Conservation (phyloP, 345 rosid species). For the Erucastrum elatum region DNA sequence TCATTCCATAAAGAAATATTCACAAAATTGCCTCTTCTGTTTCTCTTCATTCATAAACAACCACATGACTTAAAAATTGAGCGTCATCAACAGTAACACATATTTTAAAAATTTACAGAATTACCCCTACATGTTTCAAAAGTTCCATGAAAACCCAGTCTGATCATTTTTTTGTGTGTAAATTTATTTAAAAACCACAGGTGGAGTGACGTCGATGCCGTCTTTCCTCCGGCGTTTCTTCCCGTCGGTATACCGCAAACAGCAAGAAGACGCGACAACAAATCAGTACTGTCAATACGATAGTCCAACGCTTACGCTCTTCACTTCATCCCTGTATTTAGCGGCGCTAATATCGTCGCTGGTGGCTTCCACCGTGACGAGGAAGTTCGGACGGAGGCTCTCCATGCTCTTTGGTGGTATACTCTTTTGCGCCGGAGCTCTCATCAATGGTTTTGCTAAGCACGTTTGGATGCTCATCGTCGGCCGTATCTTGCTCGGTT, state of each 20-base stretch:
- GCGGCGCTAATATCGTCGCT: slow-evolving; percentile 82
- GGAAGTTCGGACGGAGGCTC: slow-evolving; percentile 67
- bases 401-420: slow-evolving; percentile 92
- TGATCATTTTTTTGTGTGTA: not conserved
- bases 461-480: slow-evolving; percentile 88
- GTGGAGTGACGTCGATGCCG: slow-evolving; percentile 92
- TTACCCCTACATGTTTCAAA: not conserved
- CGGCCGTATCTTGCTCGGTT: slow-evolving; percentile 89
- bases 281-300: slow-evolving; percentile 88
- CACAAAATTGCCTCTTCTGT: not conserved
- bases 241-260: slow-evolving; percentile 60
- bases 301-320: slow-evolving; percentile 66
- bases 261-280: slow-evolving; percentile 40
- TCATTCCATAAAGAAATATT: not conserved
- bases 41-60: not conserved
- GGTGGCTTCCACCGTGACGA: slow-evolving; percentile 76
- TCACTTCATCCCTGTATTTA: slow-evolving; percentile 90
- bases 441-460: slow-evolving; percentile 75
- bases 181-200: slow-evolving; percentile 33
- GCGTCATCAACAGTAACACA: not conserved
- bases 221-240: slow-evolving; percentile 71
- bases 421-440: slow-evolving; percentile 82
- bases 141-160: slow-evolving; percentile 1
- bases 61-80: not conserved
- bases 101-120: not conserved